These are phyloP conservation scores for Taxawa tesnikishii DNA, from an alignment of 2,329 filamentous ascomycete genomes.

Conservation along the genomic window DNA sequence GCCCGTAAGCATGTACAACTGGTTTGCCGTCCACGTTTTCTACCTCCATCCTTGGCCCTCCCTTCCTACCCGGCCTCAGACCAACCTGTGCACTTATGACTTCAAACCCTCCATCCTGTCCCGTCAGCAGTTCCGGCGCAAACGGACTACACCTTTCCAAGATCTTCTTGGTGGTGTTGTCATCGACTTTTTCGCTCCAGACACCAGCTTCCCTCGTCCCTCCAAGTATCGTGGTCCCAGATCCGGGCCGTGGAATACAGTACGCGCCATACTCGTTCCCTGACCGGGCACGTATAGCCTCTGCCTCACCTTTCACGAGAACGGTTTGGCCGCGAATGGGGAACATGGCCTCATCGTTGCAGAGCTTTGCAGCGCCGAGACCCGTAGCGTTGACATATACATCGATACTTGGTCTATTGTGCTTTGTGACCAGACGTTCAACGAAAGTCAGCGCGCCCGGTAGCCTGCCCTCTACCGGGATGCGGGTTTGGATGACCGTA, in stretches of 20 bases:
- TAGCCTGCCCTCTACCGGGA: slow-evolving; percentile 19
- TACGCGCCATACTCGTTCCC: slow-evolving; percentile 22
- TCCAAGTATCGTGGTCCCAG: slow-evolving; percentile 29
- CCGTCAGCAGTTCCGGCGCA: slow-evolving; percentile 23
- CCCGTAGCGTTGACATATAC: slow-evolving; percentile 32
- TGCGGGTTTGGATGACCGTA: slow-evolving; percentile 14
- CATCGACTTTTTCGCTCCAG: slow-evolving; percentile 21
- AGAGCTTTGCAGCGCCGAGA: slow-evolving; percentile 25
- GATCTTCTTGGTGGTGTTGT: slow-evolving; percentile 22
- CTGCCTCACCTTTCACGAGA: slow-evolving; percentile 29
- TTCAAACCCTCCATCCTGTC: slow-evolving; percentile 26
- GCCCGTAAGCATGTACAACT: slow-evolving; percentile 36
- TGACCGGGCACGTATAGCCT: slow-evolving; percentile 15
- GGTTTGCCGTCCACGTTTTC: slow-evolving; percentile 20
- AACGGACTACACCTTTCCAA: slow-evolving; percentile 21
- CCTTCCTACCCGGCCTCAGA: slow-evolving; percentile 29
- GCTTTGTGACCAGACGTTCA: slow-evolving; percentile 9
- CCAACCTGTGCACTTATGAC: slow-evolving; percentile 30
- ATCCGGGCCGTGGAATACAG: slow-evolving; percentile 29
- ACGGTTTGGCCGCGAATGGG: slow-evolving; percentile 35
- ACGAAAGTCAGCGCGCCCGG: slow-evolving; percentile 16
- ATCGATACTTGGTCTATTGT: slow-evolving; percentile 10
- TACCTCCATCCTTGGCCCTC: slow-evolving; percentile 29
- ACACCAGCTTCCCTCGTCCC: slow-evolving; percentile 29
- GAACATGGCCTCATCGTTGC: slow-evolving; percentile 21